These are phyloP conservation scores for Suillus decipiens DNA, from an alignment of 768 basidiomycete species.

Conservation along the genomic window DNA sequence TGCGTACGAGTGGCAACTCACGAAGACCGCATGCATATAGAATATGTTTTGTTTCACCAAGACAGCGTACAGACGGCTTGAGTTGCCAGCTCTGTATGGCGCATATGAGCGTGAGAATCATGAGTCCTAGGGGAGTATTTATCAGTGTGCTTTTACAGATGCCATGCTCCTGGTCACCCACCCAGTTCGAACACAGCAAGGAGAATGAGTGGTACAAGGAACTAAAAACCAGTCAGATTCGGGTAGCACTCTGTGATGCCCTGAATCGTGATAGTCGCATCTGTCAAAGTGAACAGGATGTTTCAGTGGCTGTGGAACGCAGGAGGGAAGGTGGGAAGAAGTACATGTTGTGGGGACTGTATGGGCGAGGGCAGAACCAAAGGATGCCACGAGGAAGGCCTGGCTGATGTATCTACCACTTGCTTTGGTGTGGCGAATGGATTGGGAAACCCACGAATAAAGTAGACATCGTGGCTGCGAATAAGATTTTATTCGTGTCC, in stretches of 20 bases:
- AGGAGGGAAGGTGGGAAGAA: not conserved
- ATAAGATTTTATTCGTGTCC: not conserved
- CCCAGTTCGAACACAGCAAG: not conserved
- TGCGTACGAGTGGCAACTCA: not conserved
- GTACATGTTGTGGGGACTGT: not conserved
- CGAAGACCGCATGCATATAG: not conserved
- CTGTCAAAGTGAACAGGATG: not conserved
- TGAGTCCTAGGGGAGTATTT: not conserved
- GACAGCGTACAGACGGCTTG: not conserved
- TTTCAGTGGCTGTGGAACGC: not conserved
- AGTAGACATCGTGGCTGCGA: not conserved
- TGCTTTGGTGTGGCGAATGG: not conserved
- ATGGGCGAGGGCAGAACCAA: not conserved
- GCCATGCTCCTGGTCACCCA: not conserved
- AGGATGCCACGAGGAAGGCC: not conserved
- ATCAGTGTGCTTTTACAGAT: not conserved
- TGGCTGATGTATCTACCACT: not conserved
- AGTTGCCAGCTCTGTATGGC: not conserved
- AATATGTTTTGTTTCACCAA: not conserved
- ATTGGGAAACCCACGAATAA: not conserved
- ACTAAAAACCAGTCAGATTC: too few species aligned
- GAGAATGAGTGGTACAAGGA: not conserved
- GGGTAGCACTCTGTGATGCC: constrained; percentile 2
- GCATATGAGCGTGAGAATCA: not conserved
- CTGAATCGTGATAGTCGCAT: not conserved